phyloP scores from a whole-genome alignment of 1,284 basidiomycete genomes.

The Somion occarium region DNA sequence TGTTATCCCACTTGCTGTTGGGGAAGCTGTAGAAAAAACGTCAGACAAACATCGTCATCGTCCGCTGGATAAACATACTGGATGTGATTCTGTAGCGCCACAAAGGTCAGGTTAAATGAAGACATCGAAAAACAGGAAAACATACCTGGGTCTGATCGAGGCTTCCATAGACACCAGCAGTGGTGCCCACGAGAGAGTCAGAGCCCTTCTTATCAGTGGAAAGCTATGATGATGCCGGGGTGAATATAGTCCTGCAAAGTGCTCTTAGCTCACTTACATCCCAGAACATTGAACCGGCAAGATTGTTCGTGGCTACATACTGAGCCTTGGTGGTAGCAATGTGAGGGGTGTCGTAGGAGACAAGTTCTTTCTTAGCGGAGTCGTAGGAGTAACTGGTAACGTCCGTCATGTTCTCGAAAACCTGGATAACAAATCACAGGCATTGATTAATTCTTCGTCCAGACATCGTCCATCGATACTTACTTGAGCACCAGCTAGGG shows the following conservation, averaged over 20 bases:
- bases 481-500: conserved; percentile 48
- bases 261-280: conserved; percentile 39
- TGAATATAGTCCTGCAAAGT: background rate
- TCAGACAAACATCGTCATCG: background rate
- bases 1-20: conserved; percentile 65
- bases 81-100: conserved; percentile 63
- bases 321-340: conserved; percentile 72
- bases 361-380: conserved; percentile 51
- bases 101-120: background rate
- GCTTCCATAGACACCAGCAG: conserved; percentile 40
- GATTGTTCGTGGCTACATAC: conserved; percentile 61
- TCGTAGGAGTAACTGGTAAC: conserved; percentile 83
- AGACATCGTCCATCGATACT: background rate
- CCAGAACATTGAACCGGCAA: conserved; percentile 83
- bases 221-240: conserved; percentile 37
- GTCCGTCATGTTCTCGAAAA: conserved; percentile 68
- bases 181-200: conserved; percentile 51
- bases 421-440: conserved; percentile 23
- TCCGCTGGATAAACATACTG: conserved; percentile 28
- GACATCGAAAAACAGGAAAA: background rate
- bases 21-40: conserved; percentile 42
- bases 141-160: conserved; percentile 58
- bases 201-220: conserved; percentile 59
- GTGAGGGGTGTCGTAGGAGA: conserved; percentile 80
- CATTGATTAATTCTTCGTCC: background rate